Percentiles rank a stretch among this genome's conserved stretches.
Evolutionary conservation across 257 asterid species (phyloP).

Genomic region (Nicotiana attenuata): DNA sequence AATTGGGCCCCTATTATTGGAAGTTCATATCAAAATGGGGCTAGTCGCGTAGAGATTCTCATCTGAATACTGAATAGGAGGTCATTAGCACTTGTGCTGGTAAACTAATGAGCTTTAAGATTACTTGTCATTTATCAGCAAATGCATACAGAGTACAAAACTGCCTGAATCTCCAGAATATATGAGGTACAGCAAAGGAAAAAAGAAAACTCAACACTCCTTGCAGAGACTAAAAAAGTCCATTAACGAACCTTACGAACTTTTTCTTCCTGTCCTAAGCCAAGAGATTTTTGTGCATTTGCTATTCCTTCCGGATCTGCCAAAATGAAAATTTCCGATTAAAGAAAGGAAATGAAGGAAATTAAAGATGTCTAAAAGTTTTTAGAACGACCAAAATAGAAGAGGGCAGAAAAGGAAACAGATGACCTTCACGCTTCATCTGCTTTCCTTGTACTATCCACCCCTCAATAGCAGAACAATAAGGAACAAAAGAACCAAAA

Average conservation of each 20-base stretch:
- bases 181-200: neutral
- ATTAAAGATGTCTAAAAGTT: neutral
- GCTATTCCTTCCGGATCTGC: conserved; percentile 94
- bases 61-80: conserved; percentile 21
- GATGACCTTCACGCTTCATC: neutral
- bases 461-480: too few relatives aligned
- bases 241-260: conserved; percentile 63
- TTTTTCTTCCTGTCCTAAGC: conserved; percentile 84
- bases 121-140: neutral
- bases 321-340: conserved; percentile 17
- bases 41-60: conserved; percentile 50
- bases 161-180: neutral
- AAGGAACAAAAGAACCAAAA: neutral
- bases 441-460: neutral
- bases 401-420: neutral
- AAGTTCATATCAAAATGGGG: conserved; percentile 53
- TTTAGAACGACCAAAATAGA: neutral
- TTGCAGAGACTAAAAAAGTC: neutral
- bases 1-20: conserved; percentile 45
- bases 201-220: neutral
- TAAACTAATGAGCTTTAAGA: neutral
- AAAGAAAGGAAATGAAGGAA: neutral
- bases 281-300: conserved; percentile 88
- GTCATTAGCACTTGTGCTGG: neutral
- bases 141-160: neutral